phyloP scores from a whole-genome alignment of 768 basidiomycete species.

The Phaeotremella skinneri region DNA sequence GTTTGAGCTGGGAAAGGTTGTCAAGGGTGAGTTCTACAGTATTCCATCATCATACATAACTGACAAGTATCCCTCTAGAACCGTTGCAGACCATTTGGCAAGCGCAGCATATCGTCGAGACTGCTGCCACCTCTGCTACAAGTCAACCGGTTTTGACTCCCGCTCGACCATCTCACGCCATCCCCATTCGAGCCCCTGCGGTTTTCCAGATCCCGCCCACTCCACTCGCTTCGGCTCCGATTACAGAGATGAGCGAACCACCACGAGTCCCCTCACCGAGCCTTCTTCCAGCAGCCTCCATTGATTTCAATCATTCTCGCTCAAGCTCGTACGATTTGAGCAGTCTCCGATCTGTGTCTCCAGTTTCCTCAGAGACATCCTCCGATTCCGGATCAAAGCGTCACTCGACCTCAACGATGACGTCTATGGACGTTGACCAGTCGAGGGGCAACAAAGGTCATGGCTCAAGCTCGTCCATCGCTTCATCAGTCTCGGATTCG shows the following conservation, averaged over 20 bases:
- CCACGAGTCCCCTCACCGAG: conserved; percentile 7
- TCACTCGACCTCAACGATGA: not conserved
- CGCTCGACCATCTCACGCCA: conserved; percentile 37
- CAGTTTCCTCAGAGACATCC: conserved; percentile 9
- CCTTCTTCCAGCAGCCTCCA: conserved; percentile 13
- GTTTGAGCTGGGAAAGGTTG: conserved; percentile 39
- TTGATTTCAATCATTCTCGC: not conserved
- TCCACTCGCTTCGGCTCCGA: conserved; percentile 21
- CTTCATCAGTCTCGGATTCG: conserved; percentile 26
- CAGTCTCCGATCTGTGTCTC: conserved; percentile 4
- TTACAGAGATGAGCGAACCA: not conserved
- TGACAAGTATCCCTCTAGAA: conserved; percentile 27
- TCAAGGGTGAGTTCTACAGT: conserved; percentile 37
- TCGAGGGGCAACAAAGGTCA: not conserved
- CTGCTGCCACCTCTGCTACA: conserved; percentile 14
- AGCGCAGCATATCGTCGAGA: conserved; percentile 17
- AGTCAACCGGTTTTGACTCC: conserved; percentile 19
- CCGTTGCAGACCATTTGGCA: conserved; percentile 47
- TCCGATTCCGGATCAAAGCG: conserved; percentile 2
- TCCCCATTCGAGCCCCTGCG: conserved; percentile 47
- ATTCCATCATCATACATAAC: not conserved
- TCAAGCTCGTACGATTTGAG: not conserved
- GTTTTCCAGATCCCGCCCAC: conserved; percentile 47
- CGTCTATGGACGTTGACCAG: not conserved
- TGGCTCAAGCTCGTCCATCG: conserved; percentile 29